phyloP scores from a whole-genome alignment of 495 filamentous ascomycete genomes.

The Penicillium lividum region DNA sequence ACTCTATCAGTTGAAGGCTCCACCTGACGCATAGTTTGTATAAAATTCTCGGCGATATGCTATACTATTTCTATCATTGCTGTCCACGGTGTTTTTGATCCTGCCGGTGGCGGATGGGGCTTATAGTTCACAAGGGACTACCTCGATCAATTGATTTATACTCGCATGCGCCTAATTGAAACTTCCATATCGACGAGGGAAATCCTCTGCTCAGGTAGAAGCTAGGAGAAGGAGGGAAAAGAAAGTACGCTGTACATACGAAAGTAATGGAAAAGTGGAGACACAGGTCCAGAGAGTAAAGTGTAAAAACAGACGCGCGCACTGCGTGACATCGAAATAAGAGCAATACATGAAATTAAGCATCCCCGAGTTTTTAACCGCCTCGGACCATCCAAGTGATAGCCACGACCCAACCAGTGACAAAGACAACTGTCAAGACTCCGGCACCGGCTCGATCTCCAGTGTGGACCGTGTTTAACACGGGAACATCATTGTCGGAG shows the following conservation, averaged over 20 bases:
- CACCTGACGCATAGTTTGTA: no score
- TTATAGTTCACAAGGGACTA: not conserved
- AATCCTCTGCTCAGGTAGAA: not conserved
- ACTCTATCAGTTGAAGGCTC: no score
- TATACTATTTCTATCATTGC: no score
- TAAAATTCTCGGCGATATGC: no score
- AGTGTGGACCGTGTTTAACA: slow-evolving; percentile 45
- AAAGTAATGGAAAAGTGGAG: not conserved
- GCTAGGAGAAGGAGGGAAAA: not conserved
- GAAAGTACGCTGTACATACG: not conserved
- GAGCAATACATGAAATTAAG: not conserved
- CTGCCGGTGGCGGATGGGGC: no score
- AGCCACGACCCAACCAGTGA: slow-evolving; percentile 52
- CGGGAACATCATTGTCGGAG: slow-evolving; percentile 24
- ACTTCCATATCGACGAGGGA: not conserved
- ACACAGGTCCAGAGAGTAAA: not conserved
- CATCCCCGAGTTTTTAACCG: slow-evolving; percentile 15
- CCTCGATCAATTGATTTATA: not conserved
- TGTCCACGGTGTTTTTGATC: no score
- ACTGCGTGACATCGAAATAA: slow-evolving; percentile 6
- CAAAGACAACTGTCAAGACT: slow-evolving; percentile 61
- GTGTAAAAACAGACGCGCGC: not conserved
- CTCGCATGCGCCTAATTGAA: not conserved
- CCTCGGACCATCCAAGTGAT: slow-evolving; percentile 46
- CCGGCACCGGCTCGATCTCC: slow-evolving; percentile 65